Conservation (phyloP, 768 basidiomycete genomes). For the Porphyrellus cyaneotinctus region DNA sequence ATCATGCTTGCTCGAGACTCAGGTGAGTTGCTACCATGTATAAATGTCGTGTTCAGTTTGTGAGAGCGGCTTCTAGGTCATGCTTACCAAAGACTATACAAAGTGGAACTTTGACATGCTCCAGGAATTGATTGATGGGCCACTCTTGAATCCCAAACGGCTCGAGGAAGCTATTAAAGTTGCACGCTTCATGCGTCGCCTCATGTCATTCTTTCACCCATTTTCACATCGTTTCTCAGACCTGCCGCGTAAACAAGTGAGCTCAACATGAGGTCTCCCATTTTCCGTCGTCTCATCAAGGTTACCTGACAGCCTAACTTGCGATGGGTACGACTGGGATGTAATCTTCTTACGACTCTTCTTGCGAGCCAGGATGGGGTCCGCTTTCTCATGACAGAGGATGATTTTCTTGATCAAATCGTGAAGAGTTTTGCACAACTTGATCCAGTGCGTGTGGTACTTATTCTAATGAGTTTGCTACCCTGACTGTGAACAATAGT, state of each 20-base stretch:
- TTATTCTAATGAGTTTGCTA: not conserved
- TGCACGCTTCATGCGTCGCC: conserved; percentile 79
- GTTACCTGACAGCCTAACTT: conserved; percentile 52
- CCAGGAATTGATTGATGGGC: conserved; percentile 87
- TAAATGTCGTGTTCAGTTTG: not conserved
- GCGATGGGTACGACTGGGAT: conserved; percentile 87
- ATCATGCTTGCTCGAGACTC: conserved; percentile 76
- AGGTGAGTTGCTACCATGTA: conserved; percentile 43
- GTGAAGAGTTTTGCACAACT: conserved; percentile 86
- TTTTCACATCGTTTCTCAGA: conserved; percentile 85
- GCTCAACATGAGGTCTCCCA: not conserved
- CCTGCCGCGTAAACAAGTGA: conserved; percentile 64
- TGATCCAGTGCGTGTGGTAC: conserved; percentile 64
- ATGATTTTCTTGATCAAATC: conserved; percentile 80
- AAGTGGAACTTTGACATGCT: conserved; percentile 93
- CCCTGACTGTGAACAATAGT: conserved; percentile 38
- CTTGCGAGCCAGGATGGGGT: conserved; percentile 81
- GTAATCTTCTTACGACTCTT: conserved; percentile 75
- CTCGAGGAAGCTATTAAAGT: conserved; percentile 94
- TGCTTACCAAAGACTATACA: conserved; percentile 80
- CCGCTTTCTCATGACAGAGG: conserved; percentile 75
- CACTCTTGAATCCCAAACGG: conserved; percentile 83
- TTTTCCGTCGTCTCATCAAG: not conserved
- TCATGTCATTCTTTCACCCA: conserved; percentile 94
- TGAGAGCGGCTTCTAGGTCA: conserved; percentile 50